phyloP scores from a whole-genome alignment of 139 green algal genomes.

The Yamagishiella unicocca region DNA sequence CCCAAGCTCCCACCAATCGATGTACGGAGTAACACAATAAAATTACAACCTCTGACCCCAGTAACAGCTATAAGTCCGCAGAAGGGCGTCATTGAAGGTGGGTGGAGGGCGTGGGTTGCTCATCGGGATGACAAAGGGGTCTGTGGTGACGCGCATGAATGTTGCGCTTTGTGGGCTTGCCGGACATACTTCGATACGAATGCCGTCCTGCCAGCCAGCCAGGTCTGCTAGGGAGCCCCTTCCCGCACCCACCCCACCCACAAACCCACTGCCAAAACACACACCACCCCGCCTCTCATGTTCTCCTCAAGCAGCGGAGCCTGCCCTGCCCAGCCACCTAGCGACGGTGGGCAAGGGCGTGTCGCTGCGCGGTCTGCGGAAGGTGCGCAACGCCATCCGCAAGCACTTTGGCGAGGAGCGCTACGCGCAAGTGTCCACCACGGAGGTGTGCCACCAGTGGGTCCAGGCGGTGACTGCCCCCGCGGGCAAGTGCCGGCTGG shows the following conservation, averaged over 20 bases:
- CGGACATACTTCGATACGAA: too few species aligned
- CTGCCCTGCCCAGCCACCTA: background rate
- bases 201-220: too few species aligned
- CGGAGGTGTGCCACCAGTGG: constrained; percentile 20
- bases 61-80: background rate
- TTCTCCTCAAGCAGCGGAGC: background rate
- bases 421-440: background rate
- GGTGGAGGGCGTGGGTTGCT: too few species aligned
- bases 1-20: too few species aligned
- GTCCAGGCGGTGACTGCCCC: background rate
- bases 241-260: background rate
- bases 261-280: background rate
- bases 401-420: background rate
- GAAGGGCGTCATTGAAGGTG: background rate
- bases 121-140: too few species aligned
- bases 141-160: too few species aligned
- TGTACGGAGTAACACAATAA: too few species aligned
- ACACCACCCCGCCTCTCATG: background rate
- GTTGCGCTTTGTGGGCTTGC: too few species aligned
- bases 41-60: background rate
- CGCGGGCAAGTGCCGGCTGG: constrained; percentile 10
- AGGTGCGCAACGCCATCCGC: background rate
- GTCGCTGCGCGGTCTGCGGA: constrained; percentile 14
- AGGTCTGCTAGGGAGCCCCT: too few species aligned
- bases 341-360: constrained; percentile 17